Evolutionary conservation across 163 green algal genomes (phyloP).

Genomic region (Picocystis sp.): DNA sequence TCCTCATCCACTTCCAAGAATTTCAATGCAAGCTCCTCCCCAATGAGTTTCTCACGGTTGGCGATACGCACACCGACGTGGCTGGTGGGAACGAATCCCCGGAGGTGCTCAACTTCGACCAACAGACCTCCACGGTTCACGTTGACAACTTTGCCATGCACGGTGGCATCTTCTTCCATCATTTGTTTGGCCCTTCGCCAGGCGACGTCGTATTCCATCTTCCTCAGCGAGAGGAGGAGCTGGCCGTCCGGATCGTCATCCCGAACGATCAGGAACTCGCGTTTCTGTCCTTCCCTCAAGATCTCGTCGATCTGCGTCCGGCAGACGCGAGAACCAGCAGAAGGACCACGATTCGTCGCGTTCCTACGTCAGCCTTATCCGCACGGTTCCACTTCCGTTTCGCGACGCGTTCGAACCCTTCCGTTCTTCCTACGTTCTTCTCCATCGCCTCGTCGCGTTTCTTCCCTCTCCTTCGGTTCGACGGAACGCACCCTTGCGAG

Average conservation of each 20-base stretch:
- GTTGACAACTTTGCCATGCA: slow-evolving; percentile 39
- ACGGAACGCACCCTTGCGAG: slow-evolving; percentile 36
- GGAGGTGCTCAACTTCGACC: slow-evolving; percentile 57
- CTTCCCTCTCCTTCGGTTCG: neutral
- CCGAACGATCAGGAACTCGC: slow-evolving; percentile 74
- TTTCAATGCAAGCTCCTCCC: slow-evolving; percentile 62
- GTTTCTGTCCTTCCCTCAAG: slow-evolving; percentile 17
- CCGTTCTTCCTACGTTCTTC: no score
- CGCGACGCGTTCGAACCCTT: no score
- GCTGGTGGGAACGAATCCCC: slow-evolving; percentile 75
- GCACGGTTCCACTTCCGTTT: no score
- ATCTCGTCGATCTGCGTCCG: slow-evolving; percentile 3
- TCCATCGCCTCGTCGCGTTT: neutral
- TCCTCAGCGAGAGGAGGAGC: slow-evolving; percentile 57
- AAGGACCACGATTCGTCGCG: neutral
- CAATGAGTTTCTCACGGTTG: slow-evolving; percentile 54
- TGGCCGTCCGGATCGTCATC: slow-evolving; percentile 51
- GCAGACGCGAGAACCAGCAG: neutral
- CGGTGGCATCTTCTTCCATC: slow-evolving; percentile 55
- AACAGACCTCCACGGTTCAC: slow-evolving; percentile 64
- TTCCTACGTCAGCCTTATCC: neutral
- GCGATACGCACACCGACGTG: slow-evolving; percentile 46
- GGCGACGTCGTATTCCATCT: slow-evolving; percentile 41
- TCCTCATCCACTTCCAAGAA: slow-evolving; percentile 89
- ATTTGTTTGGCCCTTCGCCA: slow-evolving; percentile 65